phyloP scores from a whole-genome alignment of 768 basidiomycete species.

The Kwoniella dendrophila region DNA sequence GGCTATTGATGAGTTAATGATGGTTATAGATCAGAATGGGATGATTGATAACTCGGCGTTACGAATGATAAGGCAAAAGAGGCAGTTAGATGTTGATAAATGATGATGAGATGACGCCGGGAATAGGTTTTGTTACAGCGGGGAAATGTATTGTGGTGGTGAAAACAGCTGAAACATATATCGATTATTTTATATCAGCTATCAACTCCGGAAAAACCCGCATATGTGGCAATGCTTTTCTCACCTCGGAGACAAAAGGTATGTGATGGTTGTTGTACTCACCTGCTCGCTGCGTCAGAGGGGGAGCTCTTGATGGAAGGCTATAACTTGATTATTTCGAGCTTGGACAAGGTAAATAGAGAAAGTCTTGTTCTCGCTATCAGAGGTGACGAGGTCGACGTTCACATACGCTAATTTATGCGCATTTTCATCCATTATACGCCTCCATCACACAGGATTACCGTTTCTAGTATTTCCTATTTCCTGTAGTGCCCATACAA shows the following conservation, averaged over 20 bases:
- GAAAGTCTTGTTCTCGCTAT: slow-evolving; percentile 1
- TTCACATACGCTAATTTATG: background rate
- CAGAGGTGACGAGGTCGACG: slow-evolving; percentile 9
- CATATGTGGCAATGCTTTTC: slow-evolving; percentile 7
- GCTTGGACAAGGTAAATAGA: background rate
- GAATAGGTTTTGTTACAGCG: slow-evolving; percentile 5
- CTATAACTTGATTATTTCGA: background rate
- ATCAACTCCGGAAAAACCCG: slow-evolving; percentile 20
- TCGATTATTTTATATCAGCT: background rate
- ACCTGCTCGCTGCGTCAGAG: slow-evolving; percentile 1
- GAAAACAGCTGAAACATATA: too few relatives aligned
- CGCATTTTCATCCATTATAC: too few relatives aligned
- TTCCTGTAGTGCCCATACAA: too few relatives aligned
- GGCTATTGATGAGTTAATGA: slow-evolving; percentile 20
- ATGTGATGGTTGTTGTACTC: background rate
- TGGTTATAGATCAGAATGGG: background rate
- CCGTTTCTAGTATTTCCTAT: too few relatives aligned
- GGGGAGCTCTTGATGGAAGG: background rate
- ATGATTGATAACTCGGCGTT: slow-evolving; percentile 27
- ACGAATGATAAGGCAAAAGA: slow-evolving; percentile 20
- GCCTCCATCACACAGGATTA: too few relatives aligned
- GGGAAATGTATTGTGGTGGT: slow-evolving; percentile 8
- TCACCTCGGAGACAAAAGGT: background rate
- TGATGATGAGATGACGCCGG: slow-evolving; percentile 16
- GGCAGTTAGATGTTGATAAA: slow-evolving; percentile 6